Conservation (phyloP, 805 yeast genomes). For the Suhomyces sp. region DNA sequence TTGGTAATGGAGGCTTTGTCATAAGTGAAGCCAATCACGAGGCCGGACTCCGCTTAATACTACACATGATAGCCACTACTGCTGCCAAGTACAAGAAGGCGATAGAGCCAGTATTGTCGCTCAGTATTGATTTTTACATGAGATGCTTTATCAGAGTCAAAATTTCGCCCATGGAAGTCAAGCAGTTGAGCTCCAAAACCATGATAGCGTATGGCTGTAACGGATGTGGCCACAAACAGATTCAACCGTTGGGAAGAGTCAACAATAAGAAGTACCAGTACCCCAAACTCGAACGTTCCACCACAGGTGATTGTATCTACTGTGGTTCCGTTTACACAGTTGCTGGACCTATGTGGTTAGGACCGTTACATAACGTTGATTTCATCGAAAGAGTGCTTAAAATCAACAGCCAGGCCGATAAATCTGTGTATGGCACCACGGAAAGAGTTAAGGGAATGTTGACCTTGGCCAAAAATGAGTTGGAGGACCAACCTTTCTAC, state of each 20-base stretch:
- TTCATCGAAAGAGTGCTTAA: conserved; percentile 65
- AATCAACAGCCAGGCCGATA: conserved; percentile 49
- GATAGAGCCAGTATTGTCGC: conserved; percentile 80
- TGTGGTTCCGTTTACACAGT: conserved; percentile 72
- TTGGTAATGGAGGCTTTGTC: conserved; percentile 52
- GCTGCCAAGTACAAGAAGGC: conserved; percentile 89
- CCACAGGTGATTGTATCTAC: conserved; percentile 54
- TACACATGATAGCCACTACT: conserved; percentile 68
- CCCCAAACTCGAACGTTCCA: conserved; percentile 21
- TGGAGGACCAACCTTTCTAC: conserved; percentile 64
- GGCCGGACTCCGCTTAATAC: conserved; percentile 81
- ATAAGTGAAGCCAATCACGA: conserved; percentile 82
- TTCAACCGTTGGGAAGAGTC: conserved; percentile 73
- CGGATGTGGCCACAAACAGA: conserved; percentile 74
- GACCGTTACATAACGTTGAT: conserved; percentile 61
- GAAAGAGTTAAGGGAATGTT: conserved; percentile 91
- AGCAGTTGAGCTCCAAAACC: conserved; percentile 70
- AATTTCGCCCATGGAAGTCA: conserved; percentile 78
- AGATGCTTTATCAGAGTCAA: conserved; percentile 78
- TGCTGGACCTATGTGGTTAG: conserved; percentile 94
- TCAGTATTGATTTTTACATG: conserved; percentile 91
- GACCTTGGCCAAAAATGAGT: conserved; percentile 73
- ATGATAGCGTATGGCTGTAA: conserved; percentile 80
- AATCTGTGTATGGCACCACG: conserved; percentile 67
- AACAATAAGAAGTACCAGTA: conserved; percentile 54